Evolutionary conservation across 2,329 filamentous ascomycete genomes (phyloP).

Genomic region (Neofusicoccum cordaticola): DNA sequence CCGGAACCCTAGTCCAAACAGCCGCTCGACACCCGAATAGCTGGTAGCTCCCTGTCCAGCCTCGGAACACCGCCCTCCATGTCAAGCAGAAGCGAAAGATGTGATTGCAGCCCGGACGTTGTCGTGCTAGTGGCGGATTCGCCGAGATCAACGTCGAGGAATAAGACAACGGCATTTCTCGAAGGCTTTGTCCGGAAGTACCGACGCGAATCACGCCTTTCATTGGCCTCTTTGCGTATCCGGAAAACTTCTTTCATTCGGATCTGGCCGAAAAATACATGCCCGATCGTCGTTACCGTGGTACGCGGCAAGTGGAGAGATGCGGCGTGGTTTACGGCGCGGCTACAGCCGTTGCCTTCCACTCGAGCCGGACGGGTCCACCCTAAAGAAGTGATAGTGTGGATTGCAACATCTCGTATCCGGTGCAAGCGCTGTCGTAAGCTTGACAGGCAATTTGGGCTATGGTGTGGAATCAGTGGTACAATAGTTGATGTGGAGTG

Average conservation of each 20-base stretch:
- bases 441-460: too few species aligned
- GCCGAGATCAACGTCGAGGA: neutral
- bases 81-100: slow-evolving; percentile 3
- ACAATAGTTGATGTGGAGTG: too few species aligned
- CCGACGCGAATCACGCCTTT: neutral
- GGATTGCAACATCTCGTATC: neutral
- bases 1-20: neutral
- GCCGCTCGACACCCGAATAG: neutral
- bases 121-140: neutral
- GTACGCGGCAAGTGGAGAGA: neutral
- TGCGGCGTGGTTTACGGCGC: neutral
- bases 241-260: neutral
- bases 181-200: too few species aligned
- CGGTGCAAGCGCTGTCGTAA: too few species aligned
- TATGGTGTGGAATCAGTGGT: too few species aligned
- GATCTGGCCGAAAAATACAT: neutral
- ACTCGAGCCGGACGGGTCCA: neutral
- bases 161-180: neutral
- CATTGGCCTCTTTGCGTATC: neutral
- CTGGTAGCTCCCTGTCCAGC: neutral
- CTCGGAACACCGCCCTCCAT: neutral
- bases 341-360: neutral
- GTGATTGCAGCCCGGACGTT: neutral
- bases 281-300: neutral
- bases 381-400: neutral